phyloP scores from a whole-genome alignment of 1,284 basidiomycete genomes.

The Neolentinus lepideus region DNA sequence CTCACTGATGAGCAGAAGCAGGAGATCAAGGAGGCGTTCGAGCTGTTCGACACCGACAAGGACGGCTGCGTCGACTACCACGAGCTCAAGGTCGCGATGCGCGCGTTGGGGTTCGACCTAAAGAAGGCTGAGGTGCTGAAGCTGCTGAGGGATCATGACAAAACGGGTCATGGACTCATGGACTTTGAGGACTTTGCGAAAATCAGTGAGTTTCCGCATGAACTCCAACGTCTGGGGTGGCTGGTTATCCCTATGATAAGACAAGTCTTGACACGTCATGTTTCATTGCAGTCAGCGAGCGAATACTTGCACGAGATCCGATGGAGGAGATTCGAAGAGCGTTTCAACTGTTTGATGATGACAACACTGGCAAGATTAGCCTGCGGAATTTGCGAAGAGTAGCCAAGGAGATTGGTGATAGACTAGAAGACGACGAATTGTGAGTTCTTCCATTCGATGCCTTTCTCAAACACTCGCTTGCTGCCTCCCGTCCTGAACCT shows the following conservation, averaged over 20 bases:
- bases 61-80: constrained; percentile 97
- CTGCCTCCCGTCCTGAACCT: constrained; percentile 11
- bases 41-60: constrained; percentile 98
- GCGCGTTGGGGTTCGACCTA: constrained; percentile 94
- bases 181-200: constrained; percentile 92
- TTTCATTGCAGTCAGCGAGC: constrained; percentile 75
- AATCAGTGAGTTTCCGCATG: constrained; percentile 71
- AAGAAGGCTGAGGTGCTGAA: constrained; percentile 99
- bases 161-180: constrained; percentile 86
- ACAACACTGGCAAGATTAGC: constrained; percentile 91
- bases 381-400: constrained; percentile 89
- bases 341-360: constrained; percentile 96
- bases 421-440: constrained; percentile 95
- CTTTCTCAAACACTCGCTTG: constrained; percentile 7
- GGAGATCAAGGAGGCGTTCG: constrained; percentile 98
- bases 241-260: neutral
- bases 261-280: constrained; percentile 9
- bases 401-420: constrained; percentile 95
- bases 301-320: constrained; percentile 90
- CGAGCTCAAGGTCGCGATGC: constrained; percentile 98
- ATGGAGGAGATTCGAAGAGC: constrained; percentile 95
- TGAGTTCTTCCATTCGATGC: constrained; percentile 38
- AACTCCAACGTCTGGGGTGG: too few relatives aligned
- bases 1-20: constrained; percentile 93
- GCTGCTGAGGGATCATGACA: constrained; percentile 88